phyloP scores from a whole-genome alignment of 1,139 yeast genomes.

The Lodderomyces jiufengensis region DNA sequence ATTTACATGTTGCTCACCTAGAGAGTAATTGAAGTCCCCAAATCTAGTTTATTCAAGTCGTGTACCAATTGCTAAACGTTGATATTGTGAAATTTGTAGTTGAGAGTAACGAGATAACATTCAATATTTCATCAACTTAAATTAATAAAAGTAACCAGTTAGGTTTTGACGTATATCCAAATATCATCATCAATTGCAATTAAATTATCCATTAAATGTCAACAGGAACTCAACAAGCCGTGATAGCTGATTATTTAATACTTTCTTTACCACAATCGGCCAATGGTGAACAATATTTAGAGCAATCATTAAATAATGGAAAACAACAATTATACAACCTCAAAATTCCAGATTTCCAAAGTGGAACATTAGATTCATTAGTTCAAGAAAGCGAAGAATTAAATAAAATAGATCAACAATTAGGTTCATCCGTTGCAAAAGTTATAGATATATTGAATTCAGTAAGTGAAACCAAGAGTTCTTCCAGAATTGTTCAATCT shows the following conservation, averaged over 20 bases:
- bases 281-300: conserved; percentile 43
- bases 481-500: conserved; percentile 37
- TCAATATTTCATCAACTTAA: too few relatives aligned
- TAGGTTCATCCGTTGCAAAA: conserved; percentile 65
- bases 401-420: conserved; percentile 71
- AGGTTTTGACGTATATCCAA: too few relatives aligned
- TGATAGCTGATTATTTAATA: conserved; percentile 41
- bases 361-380: conserved; percentile 89
- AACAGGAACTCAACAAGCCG: conserved; percentile 5
- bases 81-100: too few relatives aligned
- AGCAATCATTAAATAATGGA: conserved; percentile 43
- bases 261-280: conserved; percentile 53
- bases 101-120: too few relatives aligned
- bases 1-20: too few relatives aligned
- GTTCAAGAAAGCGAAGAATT: conserved; percentile 91
- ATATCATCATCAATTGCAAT: too few relatives aligned
- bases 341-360: conserved; percentile 81
- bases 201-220: conserved; percentile 4
- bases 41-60: too few relatives aligned
- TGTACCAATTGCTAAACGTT: too few relatives aligned
- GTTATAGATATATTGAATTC: conserved; percentile 65
- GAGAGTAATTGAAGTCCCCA: too few relatives aligned
- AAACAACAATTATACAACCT: conserved; percentile 42
- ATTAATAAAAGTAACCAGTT: too few relatives aligned
- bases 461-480: conserved; percentile 39